Conservation (phyloP, 768 basidiomycete genomes). For the Psilocybe subaeruginosa region DNA sequence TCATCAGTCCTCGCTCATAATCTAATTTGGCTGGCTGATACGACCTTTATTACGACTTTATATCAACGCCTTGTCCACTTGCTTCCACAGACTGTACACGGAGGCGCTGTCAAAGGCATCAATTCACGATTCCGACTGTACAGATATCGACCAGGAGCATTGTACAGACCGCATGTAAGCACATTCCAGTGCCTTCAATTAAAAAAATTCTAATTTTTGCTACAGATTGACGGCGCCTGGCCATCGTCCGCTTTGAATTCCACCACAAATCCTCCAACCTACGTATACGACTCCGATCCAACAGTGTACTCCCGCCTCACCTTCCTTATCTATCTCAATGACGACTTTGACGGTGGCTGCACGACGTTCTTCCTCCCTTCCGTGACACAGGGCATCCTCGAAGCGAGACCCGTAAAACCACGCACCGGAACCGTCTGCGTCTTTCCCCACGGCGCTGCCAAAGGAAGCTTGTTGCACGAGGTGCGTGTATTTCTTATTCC, state of each 20-base stretch:
- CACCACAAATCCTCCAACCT: conserved; percentile 27
- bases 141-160: conserved; percentile 50
- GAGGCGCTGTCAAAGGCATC: conserved; percentile 48
- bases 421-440: conserved; percentile 50
- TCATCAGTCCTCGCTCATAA: conserved; percentile 51
- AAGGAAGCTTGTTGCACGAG: conserved; percentile 40
- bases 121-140: conserved; percentile 54
- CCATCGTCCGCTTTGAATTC: conserved; percentile 46
- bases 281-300: conserved; percentile 53
- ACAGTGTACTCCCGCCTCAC: conserved; percentile 51
- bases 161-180: conserved; percentile 51
- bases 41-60: conserved; percentile 40
- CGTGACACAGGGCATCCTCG: conserved; percentile 40
- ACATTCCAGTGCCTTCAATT: background rate
- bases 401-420: conserved; percentile 51
- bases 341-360: conserved; percentile 48
- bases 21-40: conserved; percentile 56
- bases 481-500: conserved; percentile 6
- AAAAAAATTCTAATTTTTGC: background rate
- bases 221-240: conserved; percentile 56
- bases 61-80: conserved; percentile 44
- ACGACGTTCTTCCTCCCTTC: conserved; percentile 62
- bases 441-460: conserved; percentile 46
- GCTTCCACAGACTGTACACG: conserved; percentile 41
- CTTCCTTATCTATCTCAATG: conserved; percentile 46